Evolutionary conservation across 2,329 filamentous ascomycete species (phyloP).

Genomic region (Cryphonectria parasitica): DNA sequence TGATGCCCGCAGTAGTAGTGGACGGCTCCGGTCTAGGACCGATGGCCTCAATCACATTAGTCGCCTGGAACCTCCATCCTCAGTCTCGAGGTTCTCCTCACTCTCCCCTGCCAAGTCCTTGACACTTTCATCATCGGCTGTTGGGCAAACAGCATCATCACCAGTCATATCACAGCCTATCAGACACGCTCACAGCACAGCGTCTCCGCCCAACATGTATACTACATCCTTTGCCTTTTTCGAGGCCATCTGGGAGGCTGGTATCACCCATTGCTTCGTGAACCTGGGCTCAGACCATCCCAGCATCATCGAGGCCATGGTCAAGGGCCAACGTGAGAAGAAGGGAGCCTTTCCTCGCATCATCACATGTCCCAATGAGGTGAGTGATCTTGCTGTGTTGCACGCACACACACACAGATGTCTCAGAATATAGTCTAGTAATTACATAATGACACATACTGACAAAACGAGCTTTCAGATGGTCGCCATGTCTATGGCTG

Average conservation of each 20-base stretch:
- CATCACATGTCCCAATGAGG: conserved; percentile 75
- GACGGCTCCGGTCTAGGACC: conserved; percentile 12
- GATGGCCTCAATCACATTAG: neutral
- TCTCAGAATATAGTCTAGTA: neutral
- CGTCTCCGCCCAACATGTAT: conserved; percentile 52
- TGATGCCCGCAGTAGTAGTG: neutral
- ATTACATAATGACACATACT: neutral
- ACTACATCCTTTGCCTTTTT: conserved; percentile 83
- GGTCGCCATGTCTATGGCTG: conserved; percentile 77
- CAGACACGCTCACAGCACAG: conserved; percentile 16
- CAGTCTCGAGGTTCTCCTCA: conserved; percentile 2
- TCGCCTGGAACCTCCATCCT: neutral
- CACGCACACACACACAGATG: no score
- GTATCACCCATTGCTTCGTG: conserved; percentile 62
- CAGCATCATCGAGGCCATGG: conserved; percentile 75
- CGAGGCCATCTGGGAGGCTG: conserved; percentile 75
- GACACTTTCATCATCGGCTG: neutral
- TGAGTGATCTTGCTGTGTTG: conserved; percentile 36
- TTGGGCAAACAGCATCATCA: neutral
- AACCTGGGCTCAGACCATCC: conserved; percentile 68
- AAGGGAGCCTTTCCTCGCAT: conserved; percentile 65
- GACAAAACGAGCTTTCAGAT: conserved; percentile 51
- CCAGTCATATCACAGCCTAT: neutral
- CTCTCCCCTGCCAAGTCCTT: neutral
- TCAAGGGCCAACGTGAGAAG: conserved; percentile 70